Evolutionary conservation across 2,329 filamentous ascomycete genomes (phyloP), one percentile per base, ranked within the genome.

Genomic region (Neonectria sp.): DNA sequence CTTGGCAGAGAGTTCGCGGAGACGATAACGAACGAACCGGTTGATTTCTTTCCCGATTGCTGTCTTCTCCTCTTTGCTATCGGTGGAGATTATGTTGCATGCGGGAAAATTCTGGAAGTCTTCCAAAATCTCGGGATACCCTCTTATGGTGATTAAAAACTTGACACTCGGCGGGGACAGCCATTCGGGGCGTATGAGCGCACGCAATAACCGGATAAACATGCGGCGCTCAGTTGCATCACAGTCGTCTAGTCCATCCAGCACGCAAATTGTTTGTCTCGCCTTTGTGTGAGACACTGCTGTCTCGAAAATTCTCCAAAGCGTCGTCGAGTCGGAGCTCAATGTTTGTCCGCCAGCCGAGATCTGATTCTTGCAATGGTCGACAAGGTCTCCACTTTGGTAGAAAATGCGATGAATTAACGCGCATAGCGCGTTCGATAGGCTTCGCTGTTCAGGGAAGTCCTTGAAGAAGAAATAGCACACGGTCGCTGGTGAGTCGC

Each of bases 391-490:
- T 7, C n/a, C 7, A 12, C n/a, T 21, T 21, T 45, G 40, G 40
- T 45, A 45, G 40, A 45, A 45, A n/a, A 45, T 45, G n/a, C 40
- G 40, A 45, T 45, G 40, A 11, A 45, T 6, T 12, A 45, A n/a
- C 17, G 40, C 40, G 21, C 51, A 45, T 21, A 45, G 4, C 40
- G 40, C 21, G 29, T 29, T 33, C 8, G 29, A 11, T 25, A 24
- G 29, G 31, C 51, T 35, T 37, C 21, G 31, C 51, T 35, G 51
- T 11, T 55, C 51, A 15, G 15, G 13, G 29, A 3, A 33, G 7
- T 55, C 35, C 13, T 55, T 55, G 29, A 55, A 55, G 51, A 55
- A 55, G 29, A 55, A 55, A 9, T 55, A 55, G 51, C 29, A 31
- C 6, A 55, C 51, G 13, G 51, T 35, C 24, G 29, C 31, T 1